A percentile compares a stretch with the other conserved stretches of the same genome.
Evolutionary conservation across 2,329 filamentous ascomycete genomes (phyloP).

Genomic region (Helminthosporium solani): DNA sequence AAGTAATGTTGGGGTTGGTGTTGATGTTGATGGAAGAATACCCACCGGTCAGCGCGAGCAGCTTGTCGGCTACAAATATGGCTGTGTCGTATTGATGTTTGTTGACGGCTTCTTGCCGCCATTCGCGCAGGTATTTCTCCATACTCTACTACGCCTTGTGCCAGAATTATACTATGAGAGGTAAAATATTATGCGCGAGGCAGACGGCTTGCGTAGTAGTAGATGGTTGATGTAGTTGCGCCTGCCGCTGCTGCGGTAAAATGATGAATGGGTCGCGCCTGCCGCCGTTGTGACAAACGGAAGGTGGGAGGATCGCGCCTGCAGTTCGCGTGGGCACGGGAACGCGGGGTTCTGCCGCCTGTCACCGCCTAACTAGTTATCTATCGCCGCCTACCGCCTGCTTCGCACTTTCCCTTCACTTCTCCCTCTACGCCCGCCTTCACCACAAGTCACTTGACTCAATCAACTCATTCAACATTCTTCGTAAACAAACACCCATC

Average conservation of each 20-base stretch:
- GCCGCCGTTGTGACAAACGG: conserved; percentile 19
- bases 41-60: conserved; percentile 88
- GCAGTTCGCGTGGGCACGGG: conserved; percentile 21
- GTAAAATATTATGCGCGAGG: no score
- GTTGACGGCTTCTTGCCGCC: conserved; percentile 92
- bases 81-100: conserved; percentile 96
- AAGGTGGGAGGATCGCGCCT: conserved; percentile 26
- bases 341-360: conserved; percentile 19
- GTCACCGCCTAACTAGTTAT: not conserved
- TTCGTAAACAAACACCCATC: no score
- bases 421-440: not conserved
- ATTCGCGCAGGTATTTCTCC: conserved; percentile 91
- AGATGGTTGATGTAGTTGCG: conserved; percentile 4
- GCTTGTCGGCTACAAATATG: conserved; percentile 96
- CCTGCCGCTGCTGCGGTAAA: conserved; percentile 2
- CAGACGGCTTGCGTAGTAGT: not conserved
- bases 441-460: not conserved
- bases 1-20: no score
- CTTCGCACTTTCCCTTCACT: not conserved
- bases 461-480: not conserved
- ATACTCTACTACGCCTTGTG: conserved; percentile 51
- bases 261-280: conserved; percentile 14
- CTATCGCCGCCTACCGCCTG: no score
- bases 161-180: not conserved
- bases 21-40: not conserved